Conservation (phyloP, 2,329 filamentous ascomycete species). For the Coccinonectria pachysandricola region DNA sequence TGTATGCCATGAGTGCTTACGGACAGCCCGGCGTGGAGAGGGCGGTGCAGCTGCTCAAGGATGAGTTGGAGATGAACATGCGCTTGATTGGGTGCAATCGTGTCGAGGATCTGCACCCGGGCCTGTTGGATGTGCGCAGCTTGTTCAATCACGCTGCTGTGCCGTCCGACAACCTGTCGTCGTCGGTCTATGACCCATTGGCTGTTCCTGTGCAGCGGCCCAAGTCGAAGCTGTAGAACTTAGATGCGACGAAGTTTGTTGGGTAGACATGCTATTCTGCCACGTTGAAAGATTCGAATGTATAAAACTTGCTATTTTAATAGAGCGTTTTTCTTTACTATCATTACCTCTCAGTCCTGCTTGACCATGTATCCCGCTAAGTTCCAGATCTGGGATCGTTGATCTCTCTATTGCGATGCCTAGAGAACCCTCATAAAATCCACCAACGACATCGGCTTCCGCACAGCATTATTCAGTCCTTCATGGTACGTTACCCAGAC, state of each 20-base stretch:
- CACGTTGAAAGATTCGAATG: no score
- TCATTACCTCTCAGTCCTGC: conserved; percentile 7
- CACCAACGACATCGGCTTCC: conserved; percentile 71
- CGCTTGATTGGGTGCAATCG: conserved; percentile 71
- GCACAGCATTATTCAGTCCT: conserved; percentile 83
- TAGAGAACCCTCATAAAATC: conserved; percentile 65
- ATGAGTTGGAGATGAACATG: conserved; percentile 99
- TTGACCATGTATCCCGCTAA: background rate
- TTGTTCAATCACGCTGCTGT: conserved; percentile 45
- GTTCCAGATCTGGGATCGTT: no score
- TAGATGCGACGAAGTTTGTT: background rate
- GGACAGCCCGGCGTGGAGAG: conserved; percentile 78
- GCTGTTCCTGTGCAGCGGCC: conserved; percentile 40
- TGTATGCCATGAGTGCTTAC: conserved; percentile 94
- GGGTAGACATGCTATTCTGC: background rate
- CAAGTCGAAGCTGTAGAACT: conserved; percentile 41
- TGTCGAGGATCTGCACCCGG: conserved; percentile 69
- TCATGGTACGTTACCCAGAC: conserved; percentile 88
- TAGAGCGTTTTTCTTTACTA: conserved; percentile 3
- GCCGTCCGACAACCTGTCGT: conserved; percentile 38
- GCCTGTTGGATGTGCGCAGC: conserved; percentile 67
- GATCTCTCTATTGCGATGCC: no score
- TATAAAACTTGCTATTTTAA: conserved; percentile 2
- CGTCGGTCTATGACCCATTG: conserved; percentile 43
- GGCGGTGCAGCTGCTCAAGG: conserved; percentile 85